These are phyloP conservation scores for Rhizopogon roseolus DNA, from an alignment of 768 basidiomycete species.

Conservation along the genomic window DNA sequence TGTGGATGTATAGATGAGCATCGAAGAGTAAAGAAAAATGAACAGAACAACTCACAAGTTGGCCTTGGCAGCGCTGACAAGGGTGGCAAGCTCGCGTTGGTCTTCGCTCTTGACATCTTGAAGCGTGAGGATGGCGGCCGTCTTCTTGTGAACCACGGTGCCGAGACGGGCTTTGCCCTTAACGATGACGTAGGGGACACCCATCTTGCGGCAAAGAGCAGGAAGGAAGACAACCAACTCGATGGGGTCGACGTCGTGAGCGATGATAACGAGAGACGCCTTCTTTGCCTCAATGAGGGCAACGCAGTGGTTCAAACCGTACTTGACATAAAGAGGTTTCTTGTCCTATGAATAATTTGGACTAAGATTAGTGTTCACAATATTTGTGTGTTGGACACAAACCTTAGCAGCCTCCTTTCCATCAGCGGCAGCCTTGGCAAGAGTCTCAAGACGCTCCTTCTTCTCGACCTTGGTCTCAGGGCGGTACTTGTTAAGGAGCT, in stretches of 20 bases:
- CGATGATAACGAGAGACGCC: constrained; percentile 91
- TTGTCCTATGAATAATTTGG: constrained; percentile 55
- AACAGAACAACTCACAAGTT: constrained; percentile 72
- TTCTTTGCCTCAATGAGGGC: constrained; percentile 98
- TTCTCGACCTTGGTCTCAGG: constrained; percentile 96
- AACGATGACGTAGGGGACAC: constrained; percentile 96
- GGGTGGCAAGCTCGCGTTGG: constrained; percentile 85
- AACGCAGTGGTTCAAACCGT: constrained; percentile 95
- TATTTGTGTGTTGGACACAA: not conserved
- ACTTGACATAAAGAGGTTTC: constrained; percentile 95
- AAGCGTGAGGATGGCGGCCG: constrained; percentile 83
- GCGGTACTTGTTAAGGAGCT: constrained; percentile 95
- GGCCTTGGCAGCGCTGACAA: constrained; percentile 91
- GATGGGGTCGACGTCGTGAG: constrained; percentile 98
- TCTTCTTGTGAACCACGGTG: constrained; percentile 98
- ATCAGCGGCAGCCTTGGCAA: constrained; percentile 74
- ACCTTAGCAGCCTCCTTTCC: constrained; percentile 66
- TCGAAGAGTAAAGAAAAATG: constrained; percentile 1
- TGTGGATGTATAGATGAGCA: constrained; percentile 17
- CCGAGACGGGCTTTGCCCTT: constrained; percentile 98
- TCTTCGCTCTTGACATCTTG: constrained; percentile 97
- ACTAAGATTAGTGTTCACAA: not conserved
- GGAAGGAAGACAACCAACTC: constrained; percentile 99
- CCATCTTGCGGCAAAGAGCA: constrained; percentile 99
- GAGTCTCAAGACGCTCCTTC: constrained; percentile 82